Evolutionary conservation across 176 grass and related monocot genomes (phyloP).

Genomic region (Zoysia japonica): DNA sequence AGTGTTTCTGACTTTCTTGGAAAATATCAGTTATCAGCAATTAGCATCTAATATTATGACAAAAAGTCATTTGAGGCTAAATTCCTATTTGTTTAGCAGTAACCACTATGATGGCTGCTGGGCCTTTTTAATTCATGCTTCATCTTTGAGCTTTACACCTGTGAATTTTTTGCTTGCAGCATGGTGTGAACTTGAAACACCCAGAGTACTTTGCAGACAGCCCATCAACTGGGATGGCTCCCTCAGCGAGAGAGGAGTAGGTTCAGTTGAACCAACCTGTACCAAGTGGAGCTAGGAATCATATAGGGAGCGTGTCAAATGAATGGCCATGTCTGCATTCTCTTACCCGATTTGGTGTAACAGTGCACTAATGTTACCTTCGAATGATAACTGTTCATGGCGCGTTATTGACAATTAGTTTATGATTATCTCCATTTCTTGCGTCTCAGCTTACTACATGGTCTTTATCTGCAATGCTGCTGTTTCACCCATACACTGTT

Average conservation of each 20-base stretch:
- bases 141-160: conserved; percentile 1
- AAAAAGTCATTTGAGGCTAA: neutral
- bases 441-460: neutral
- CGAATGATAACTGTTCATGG: neutral
- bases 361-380: conserved; percentile 11
- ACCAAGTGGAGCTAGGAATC: neutral
- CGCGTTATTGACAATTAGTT: conserved; percentile 24
- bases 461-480: neutral
- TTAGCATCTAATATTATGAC: neutral
- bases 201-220: conserved; percentile 85
- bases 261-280: neutral
- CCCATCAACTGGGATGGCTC: conserved; percentile 76
- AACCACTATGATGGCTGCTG: neutral
- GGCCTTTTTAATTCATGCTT: neutral
- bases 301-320: conserved; percentile 5
- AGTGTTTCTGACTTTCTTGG: neutral
- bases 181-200: conserved; percentile 96
- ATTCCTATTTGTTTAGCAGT: neutral
- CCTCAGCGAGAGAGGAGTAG: conserved; percentile 74
- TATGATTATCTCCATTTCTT: conserved; percentile 25
- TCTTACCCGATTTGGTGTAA: conserved; percentile 27
- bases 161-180: conserved; percentile 43
- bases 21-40: conserved; percentile 6
- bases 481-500: neutral
- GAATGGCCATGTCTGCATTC: conserved; percentile 13